Conservation (phyloP, 2,329 filamentous ascomycete species). For the Exophiala sp. region DNA sequence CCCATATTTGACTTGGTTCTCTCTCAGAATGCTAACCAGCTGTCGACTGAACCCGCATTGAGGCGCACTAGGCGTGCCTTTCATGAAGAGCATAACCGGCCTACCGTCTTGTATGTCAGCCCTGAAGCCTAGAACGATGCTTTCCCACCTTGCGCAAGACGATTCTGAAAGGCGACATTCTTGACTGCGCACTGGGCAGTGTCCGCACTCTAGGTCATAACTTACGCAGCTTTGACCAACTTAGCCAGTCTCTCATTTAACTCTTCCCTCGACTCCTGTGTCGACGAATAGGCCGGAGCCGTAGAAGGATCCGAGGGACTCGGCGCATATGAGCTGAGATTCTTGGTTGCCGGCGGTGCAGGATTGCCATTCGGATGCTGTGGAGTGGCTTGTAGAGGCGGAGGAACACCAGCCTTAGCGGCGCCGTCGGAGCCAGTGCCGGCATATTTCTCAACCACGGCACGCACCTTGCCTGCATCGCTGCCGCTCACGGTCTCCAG, state of each 20-base stretch:
- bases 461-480: slow-evolving; percentile 77
- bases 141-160: too few species aligned
- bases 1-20: slow-evolving; percentile 84
- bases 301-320: slow-evolving; percentile 39
- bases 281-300: slow-evolving; percentile 44
- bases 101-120: slow-evolving; percentile 1
- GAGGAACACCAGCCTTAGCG: slow-evolving; percentile 36
- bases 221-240: slow-evolving; percentile 83
- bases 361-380: slow-evolving; percentile 29
- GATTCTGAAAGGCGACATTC: too few species aligned
- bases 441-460: slow-evolving; percentile 77
- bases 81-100: slow-evolving; percentile 96
- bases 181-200: too few species aligned
- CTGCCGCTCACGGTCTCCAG: slow-evolving; percentile 84
- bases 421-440: slow-evolving; percentile 39
- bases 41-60: slow-evolving; percentile 93
- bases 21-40: slow-evolving; percentile 76
- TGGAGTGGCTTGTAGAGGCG: slow-evolving; percentile 37
- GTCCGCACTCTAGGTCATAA: not conserved
- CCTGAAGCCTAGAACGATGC: too few species aligned
- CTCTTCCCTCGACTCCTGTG: slow-evolving; percentile 68
- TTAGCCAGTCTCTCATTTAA: slow-evolving; percentile 73
- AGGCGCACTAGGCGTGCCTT: slow-evolving; percentile 80
- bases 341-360: slow-evolving; percentile 33
- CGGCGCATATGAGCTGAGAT: slow-evolving; percentile 42